These are phyloP conservation scores for Dendrobium officinale DNA, from an alignment of 106 monocot species.

Conservation along the genomic window DNA sequence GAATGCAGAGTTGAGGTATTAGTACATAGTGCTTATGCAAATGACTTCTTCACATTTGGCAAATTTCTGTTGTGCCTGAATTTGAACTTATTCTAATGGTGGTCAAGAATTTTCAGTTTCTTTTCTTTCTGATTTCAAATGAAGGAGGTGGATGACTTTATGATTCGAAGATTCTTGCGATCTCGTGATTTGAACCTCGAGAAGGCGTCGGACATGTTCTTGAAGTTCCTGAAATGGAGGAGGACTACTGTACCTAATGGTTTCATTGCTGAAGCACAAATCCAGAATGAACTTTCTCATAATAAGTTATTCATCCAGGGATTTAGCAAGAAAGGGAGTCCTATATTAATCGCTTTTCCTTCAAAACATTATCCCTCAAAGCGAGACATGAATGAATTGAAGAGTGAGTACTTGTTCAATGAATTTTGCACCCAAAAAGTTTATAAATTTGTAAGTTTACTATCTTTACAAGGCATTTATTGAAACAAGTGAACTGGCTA, in stretches of 20 bases:
- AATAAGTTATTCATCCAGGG: slow-evolving; percentile 58
- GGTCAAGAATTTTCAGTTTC: not conserved
- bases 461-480: not conserved
- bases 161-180: slow-evolving; percentile 63
- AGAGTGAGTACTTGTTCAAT: slow-evolving; percentile 25
- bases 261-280: slow-evolving; percentile 45
- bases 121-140: not conserved
- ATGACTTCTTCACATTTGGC: not conserved
- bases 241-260: slow-evolving; percentile 37
- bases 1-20: too few species aligned
- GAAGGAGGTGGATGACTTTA: slow-evolving; percentile 30
- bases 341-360: slow-evolving; percentile 34
- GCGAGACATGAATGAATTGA: slow-evolving; percentile 45
- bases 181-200: slow-evolving; percentile 53
- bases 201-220: slow-evolving; percentile 41
- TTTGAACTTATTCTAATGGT: not conserved
- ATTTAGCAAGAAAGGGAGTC: slow-evolving; percentile 42
- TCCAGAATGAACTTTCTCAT: slow-evolving; percentile 50
- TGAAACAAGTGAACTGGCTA: too few species aligned
- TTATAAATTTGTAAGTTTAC: not conserved
- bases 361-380: slow-evolving; percentile 43
- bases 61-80: not conserved
- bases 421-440: not conserved
- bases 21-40: not conserved
- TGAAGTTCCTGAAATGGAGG: slow-evolving; percentile 62